Evolutionary conservation across 495 filamentous ascomycete genomes (phyloP).

Genomic region (Lichina pygmaea): DNA sequence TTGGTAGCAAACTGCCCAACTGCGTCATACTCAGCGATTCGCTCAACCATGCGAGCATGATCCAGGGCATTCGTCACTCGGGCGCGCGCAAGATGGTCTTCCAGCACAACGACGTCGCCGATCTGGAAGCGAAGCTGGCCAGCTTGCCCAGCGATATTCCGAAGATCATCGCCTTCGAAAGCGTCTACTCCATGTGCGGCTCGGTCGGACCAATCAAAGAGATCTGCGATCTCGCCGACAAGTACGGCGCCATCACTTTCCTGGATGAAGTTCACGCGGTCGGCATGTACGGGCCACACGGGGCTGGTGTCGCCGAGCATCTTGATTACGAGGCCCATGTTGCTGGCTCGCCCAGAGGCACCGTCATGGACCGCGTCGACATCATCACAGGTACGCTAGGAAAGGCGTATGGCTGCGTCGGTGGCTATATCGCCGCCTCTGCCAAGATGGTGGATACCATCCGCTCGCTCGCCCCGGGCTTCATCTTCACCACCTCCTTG

Average conservation of each 20-base stretch:
- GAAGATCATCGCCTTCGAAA: constrained; percentile 97
- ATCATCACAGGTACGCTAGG: constrained; percentile 95
- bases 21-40: constrained; percentile 92
- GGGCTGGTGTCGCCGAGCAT: constrained; percentile 91
- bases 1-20: constrained; percentile 84
- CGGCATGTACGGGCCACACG: constrained; percentile 94
- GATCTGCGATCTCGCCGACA: constrained; percentile 88
- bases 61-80: constrained; percentile 94
- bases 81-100: constrained; percentile 93
- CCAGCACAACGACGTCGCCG: constrained; percentile 83
- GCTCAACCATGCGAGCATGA: constrained; percentile 96
- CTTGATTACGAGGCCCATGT: constrained; percentile 68
- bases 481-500: constrained; percentile 96
- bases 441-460: constrained; percentile 81
- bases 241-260: constrained; percentile 94
- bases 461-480: constrained; percentile 82
- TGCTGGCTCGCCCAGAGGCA: constrained; percentile 42
- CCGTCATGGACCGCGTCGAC: constrained; percentile 82
- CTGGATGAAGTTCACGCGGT: constrained; percentile 96
- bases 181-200: constrained; percentile 97
- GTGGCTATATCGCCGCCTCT: constrained; percentile 86
- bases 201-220: constrained; percentile 84
- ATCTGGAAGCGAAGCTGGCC: constrained; percentile 75
- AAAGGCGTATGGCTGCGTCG: constrained; percentile 94
- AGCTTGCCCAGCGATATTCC: constrained; percentile 59